These are phyloP conservation scores for Oenanthe sinensis DNA, from an alignment of 129 eudicot genomes.

Conservation along the genomic window DNA sequence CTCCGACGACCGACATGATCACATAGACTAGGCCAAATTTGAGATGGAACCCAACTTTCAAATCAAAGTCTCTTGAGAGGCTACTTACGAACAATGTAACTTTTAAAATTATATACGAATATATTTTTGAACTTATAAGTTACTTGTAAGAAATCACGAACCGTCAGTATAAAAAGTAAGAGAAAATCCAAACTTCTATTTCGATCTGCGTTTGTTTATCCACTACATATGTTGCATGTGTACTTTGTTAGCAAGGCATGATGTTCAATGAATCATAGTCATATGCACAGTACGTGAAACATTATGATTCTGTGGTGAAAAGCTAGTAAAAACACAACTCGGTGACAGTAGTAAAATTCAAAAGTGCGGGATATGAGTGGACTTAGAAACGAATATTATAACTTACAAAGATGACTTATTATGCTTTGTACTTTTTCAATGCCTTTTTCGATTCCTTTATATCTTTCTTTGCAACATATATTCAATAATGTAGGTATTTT, in stretches of 20 bases:
- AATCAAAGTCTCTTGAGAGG: not conserved
- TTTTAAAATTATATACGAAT: too few relatives aligned
- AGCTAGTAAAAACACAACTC: not conserved
- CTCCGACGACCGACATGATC: too few relatives aligned
- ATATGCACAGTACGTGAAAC: not conserved
- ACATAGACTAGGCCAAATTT: too few relatives aligned
- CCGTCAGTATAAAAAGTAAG: not conserved
- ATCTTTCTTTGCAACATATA: not conserved
- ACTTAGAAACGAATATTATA: not conserved
- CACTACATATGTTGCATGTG: not conserved
- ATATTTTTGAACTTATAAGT: too few relatives aligned
- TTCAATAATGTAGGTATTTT: not conserved
- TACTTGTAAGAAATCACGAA: too few relatives aligned
- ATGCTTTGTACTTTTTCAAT: not conserved
- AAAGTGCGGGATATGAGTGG: not conserved
- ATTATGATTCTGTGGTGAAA: not conserved
- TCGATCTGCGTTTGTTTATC: not conserved
- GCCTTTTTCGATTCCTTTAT: not conserved
- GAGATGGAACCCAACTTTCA: not conserved
- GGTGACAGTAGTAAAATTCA: too few relatives aligned
- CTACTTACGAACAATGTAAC: not conserved
- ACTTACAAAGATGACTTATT: not conserved
- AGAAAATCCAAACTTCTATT: not conserved
- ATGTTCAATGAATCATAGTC: not conserved
- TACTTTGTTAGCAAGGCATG: not conserved